Base-by-base conservation (phyloP, 441 rosid genomes). In the Kokia cookei region DNA sequence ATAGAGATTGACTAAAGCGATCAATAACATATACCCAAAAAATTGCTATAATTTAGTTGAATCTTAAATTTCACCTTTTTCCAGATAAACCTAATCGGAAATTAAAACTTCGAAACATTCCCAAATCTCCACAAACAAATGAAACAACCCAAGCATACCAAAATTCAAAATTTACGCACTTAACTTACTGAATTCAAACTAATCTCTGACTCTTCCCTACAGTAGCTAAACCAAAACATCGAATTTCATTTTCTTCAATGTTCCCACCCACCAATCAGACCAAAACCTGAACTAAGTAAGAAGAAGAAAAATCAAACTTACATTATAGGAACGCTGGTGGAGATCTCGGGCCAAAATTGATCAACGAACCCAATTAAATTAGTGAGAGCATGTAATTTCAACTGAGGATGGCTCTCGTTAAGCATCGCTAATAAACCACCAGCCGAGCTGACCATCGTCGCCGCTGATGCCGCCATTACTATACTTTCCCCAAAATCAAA, bases 321-420 rank as follows among this genome's bases (percentile, higher is more conserved):
- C 99, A 96, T 96, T 60, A 92, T 84, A 13, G 99, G 93, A 15
- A 96, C 97, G 84, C 96, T 92, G 54, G 99, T 96, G 57, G 98
- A 96, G 85, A 96, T 96, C 94, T 96, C 98, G 0, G 97, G 98
- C 98, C 98, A 96, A 86, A 90, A 92, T 62, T 75, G 92, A 81
- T 96, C 97, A 14, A 96, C 98, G 58, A 86, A 90, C 81, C 82
- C 86, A 74, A 92, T 96, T 82, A 96, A 96, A 78, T 89, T 84
- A 15, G 84, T 78, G 73, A 96, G 97, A 6, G 98, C 97, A 78
- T 96, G 98, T 58, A 86, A 90, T 80, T 93, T 96, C 78, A 96
- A 85, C 11, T 69, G 77, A 2, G 98, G 98, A 73, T 93, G 97
- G 43, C 69, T 76, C 90, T 96, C 99, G 77, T 86, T 91, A 43